A percentile compares a stretch with the other conserved stretches of the same genome.
Evolutionary conservation across 73 alveolate genomes (phyloP).

Genomic region (Tetrahymena elliotti): DNA sequence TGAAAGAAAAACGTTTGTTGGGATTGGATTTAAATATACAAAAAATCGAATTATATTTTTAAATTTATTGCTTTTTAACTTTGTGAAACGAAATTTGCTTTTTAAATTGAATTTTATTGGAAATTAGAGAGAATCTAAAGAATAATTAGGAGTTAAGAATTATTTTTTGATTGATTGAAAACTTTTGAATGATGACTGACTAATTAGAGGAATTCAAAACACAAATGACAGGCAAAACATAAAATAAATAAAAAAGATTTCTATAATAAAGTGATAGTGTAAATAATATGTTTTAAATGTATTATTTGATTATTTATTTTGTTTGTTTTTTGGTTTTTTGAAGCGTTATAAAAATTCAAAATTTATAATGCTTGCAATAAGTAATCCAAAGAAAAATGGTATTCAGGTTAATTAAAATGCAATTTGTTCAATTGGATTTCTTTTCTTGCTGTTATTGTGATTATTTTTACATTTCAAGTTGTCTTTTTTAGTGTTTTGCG

Average conservation of each 20-base stretch:
- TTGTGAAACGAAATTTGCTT: not conserved
- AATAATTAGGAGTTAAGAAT: not conserved
- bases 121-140: too few species aligned
- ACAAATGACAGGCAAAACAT: not conserved
- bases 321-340: too few species aligned
- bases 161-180: not conserved
- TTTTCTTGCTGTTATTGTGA: too few species aligned
- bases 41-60: not conserved
- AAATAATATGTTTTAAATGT: not conserved
- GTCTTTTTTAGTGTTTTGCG: not conserved
- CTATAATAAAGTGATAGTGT: not conserved
- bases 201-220: not conserved
- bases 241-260: too few species aligned
- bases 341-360: not conserved
- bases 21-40: too few species aligned
- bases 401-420: not conserved
- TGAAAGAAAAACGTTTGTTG: too few species aligned
- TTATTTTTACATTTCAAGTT: not conserved
- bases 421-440: not conserved
- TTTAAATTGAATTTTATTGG: not conserved
- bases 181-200: too few species aligned
- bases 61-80: not conserved
- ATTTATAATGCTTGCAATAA: too few species aligned
- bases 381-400: not conserved
- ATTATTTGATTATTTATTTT: too few species aligned